Base-by-base conservation (phyloP, 2,329 filamentous ascomycete genomes). In the Verticillium zaregamsianum region DNA sequence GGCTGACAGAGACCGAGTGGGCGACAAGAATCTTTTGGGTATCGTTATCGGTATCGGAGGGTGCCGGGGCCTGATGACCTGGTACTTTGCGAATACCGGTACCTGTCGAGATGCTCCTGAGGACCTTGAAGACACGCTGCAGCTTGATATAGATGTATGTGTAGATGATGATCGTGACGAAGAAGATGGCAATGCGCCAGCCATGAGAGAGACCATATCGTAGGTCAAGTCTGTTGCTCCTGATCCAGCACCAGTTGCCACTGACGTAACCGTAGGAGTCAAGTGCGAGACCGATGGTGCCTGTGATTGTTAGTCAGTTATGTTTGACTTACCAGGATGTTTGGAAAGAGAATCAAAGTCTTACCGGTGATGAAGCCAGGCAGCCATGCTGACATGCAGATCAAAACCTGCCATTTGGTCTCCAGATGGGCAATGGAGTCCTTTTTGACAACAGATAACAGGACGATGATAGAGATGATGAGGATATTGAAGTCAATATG, bases 171-270 rank as follows among this genome's bases (percentile, higher is more conserved):
- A 80, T 71, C 1, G 76, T 78, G 9, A 68, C 66, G 49, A 76
- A 63, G 58, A 81, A 77, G 49, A 80, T 77, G 17, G 72, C 70
- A 58, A 80, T 73, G 7, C 79, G 74, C 79, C 78, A 80, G 54
- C 74, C 78, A 61, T 81, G 79, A 0, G 76, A 77, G 55, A 81
- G 69, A 2, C 68, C 73, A 60, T 81, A 81, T 28, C 79, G 74
- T 15, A 80, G 69, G 17, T 73, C 74, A 28, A 70, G 66, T n/a
- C 73, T 69, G 3, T 70, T 65, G 17, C 69, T 64, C 15, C 72
- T 68, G 62, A 81, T 80, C 79, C 79, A 81, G 67, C 79, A 81
- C 79, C 79, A 81, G 62, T 81, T 80, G 0, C 79, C 79, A 5
- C 76, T 77, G 3, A 79, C 75, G 17, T 72, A 75, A 63, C 25